phyloP scores from a whole-genome alignment of 352 stramenopile genomes.

The Globisporangium parvum region DNA sequence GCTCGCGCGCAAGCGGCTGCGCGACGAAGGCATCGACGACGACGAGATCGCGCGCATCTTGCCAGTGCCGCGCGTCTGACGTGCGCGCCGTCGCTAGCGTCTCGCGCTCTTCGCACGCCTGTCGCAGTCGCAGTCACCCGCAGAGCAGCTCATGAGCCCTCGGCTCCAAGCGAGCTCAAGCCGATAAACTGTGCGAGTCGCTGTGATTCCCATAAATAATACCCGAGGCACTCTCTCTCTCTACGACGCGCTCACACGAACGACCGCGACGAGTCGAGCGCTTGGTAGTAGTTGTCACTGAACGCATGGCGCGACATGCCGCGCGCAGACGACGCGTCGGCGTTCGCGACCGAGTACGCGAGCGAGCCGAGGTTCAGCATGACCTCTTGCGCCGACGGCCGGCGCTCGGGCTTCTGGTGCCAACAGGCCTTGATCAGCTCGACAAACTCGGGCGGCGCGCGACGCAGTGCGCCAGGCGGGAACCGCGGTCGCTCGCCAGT shows the following conservation, averaged over 20 bases:
- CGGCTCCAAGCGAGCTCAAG: no score
- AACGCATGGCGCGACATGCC: constrained; percentile 46
- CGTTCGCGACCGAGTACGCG: constrained; percentile 44
- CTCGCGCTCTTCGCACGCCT: no score
- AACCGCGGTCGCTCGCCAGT: constrained; percentile 49
- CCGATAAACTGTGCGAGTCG: no score
- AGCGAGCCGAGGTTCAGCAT: constrained; percentile 52
- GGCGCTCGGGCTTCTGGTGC: constrained; percentile 45
- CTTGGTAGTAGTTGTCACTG: constrained; percentile 70
- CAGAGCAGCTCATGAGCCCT: no score
- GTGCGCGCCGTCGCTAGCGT: background rate
- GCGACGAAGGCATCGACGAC: constrained; percentile 39
- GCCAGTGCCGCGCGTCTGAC: constrained; percentile 15
- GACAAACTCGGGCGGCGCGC: constrained; percentile 50
- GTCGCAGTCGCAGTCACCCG: no score
- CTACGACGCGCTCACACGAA: no score
- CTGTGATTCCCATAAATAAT: constrained; percentile 1
- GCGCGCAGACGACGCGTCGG: constrained; percentile 25
- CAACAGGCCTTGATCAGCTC: constrained; percentile 59
- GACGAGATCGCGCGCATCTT: constrained; percentile 51
- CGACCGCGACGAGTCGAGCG: constrained; percentile 55
- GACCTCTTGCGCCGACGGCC: constrained; percentile 53
- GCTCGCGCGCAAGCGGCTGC: constrained; percentile 45
- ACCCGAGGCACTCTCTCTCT: no score
- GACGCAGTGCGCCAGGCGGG: constrained; percentile 25